Evolutionary conservation across 768 basidiomycete species (phyloP), one percentile per base, ranked within the genome.

Genomic region (Suillus subluteus): DNA sequence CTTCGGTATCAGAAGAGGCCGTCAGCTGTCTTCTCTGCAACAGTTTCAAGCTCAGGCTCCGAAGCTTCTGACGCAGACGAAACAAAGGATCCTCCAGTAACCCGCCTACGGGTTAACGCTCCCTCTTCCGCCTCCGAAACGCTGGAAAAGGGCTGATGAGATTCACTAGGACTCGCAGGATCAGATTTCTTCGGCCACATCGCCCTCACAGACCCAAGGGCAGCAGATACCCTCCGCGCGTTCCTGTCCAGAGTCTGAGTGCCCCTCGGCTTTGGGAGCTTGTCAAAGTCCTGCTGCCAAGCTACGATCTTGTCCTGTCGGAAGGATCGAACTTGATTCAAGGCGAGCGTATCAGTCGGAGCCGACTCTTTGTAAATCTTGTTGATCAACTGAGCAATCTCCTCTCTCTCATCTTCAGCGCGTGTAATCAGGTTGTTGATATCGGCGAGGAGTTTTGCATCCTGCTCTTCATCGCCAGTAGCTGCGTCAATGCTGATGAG

Each of bases 211-310:
- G 92, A 88, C 35, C 84, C 84, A 69, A 94, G 91, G 0, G 89
- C 83, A 58, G 58, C 37, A 26, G 91, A 90, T 6, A 82, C 73
- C 67, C 86, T 82, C 64, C 87, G 87, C 44, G 80, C 79, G 63
- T 75, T 81, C 70, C 83, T 85, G 65, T 88, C 89, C 15, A 78
- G 68, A 1, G 78, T 71, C 74, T 84, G 82, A 68, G 77, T 76
- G 71, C 83, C 81, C 71, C 87, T 90, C 64, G 84, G 89, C 73
- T 91, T 93, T 8, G 91, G 91, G 37, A 98, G 83, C 62, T 88
- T 87, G 71, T 95, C 92, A 70, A 97, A 95, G 74, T 98, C 95
- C 68, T 87, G 87, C 76, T 99, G 96, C 94, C 96, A 98, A n/a
- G 92, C 93, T 18, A 97, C 94, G 58, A 97, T 94, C 75, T 91